Evolutionary conservation across 305 asterid genomes (phyloP).

Genomic region (Lippia alba): DNA sequence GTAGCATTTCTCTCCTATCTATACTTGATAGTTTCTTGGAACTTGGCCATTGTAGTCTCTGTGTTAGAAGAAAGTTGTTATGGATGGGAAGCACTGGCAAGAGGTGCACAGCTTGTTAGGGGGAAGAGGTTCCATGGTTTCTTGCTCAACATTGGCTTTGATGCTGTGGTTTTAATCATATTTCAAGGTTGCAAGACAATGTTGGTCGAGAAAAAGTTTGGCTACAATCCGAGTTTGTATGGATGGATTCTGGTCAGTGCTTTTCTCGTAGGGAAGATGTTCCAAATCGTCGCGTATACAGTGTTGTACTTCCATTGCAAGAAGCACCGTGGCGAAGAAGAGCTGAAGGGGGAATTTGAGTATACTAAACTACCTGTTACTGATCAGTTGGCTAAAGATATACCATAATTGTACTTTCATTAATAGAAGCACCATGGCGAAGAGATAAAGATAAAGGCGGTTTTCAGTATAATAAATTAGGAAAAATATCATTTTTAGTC

Average conservation of each 20-base stretch:
- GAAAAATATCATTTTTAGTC: too few relatives aligned
- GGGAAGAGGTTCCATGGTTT: slow-evolving; percentile 55
- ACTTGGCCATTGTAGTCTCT: slow-evolving; percentile 52
- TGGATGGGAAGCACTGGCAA: slow-evolving; percentile 52
- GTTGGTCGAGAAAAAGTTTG: slow-evolving; percentile 23
- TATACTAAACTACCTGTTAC: slow-evolving; percentile 38
- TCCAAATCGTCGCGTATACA: slow-evolving; percentile 44
- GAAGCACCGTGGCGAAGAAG: slow-evolving; percentile 60
- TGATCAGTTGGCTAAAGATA: slow-evolving; percentile 9
- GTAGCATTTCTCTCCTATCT: slow-evolving; percentile 13
- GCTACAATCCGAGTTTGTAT: slow-evolving; percentile 3
- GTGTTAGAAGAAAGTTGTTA: slow-evolving; percentile 50
- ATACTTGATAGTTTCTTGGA: slow-evolving; percentile 47
- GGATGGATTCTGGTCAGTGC: slow-evolving; percentile 22
- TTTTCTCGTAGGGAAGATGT: slow-evolving; percentile 38
- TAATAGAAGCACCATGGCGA: too few relatives aligned
- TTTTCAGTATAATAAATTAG: too few relatives aligned
- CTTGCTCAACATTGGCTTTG: slow-evolving; percentile 35
- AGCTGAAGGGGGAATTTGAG: slow-evolving; percentile 33
- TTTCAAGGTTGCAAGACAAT: slow-evolving; percentile 25
- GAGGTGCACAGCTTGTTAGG: slow-evolving; percentile 47
- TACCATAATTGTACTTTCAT: too few relatives aligned
- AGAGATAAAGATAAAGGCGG: too few relatives aligned
- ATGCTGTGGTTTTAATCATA: slow-evolving; percentile 18
- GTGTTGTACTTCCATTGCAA: slow-evolving; percentile 60